Conservation (phyloP, 305 asterid species). For the Fraxinus nigra region DNA sequence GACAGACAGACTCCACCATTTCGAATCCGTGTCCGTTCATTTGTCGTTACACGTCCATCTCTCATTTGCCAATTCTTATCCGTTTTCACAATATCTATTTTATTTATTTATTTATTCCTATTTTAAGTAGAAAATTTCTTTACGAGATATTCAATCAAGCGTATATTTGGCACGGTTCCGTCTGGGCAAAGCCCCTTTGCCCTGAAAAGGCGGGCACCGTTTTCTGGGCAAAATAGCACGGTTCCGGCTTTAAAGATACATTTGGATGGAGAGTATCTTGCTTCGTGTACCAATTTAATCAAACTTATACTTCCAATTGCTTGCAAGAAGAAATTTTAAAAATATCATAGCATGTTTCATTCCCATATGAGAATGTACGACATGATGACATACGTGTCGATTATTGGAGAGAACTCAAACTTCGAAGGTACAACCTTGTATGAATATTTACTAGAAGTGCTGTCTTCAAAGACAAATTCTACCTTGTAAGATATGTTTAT, state of each 20-base stretch:
- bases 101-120: neutral
- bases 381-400: no score
- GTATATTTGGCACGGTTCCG: neutral
- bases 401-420: neutral
- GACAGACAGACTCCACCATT: neutral
- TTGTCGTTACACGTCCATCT: slow-evolving; percentile 13
- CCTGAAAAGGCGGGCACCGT: no score
- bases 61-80: slow-evolving; percentile 20
- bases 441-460: no score
- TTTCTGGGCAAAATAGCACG: no score
- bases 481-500: no score
- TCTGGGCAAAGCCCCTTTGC: no score
- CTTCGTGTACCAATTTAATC: neutral
- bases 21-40: neutral
- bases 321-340: no score
- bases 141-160: neutral
- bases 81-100: neutral
- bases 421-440: neutral
- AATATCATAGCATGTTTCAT: no score
- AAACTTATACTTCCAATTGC: neutral
- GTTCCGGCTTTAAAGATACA: neutral
- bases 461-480: neutral
- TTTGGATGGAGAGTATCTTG: no score
- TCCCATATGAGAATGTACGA: no score
- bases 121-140: neutral